Conservation (phyloP, 192 early-diverging fungal genomes). For the Entrophospora sp. region DNA sequence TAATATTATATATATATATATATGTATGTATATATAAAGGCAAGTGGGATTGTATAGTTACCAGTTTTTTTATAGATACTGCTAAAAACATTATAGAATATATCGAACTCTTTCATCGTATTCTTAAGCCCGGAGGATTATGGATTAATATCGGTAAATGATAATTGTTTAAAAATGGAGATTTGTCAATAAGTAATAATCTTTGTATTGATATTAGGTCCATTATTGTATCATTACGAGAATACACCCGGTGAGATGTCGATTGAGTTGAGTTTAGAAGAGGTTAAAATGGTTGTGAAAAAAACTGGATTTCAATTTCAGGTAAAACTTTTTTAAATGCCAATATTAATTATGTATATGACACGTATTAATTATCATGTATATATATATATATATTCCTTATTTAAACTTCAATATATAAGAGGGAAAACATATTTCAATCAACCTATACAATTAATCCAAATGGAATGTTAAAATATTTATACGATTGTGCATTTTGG, state of each 20-base stretch:
- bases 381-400: too few relatives aligned
- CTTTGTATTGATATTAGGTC: too few relatives aligned
- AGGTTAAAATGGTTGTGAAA: conserved; percentile 54
- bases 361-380: too few relatives aligned
- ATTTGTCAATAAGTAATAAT: too few relatives aligned
- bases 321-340: conserved; percentile 29
- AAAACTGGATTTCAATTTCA: conserved; percentile 67
- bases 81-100: conserved; percentile 89
- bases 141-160: conserved; percentile 83
- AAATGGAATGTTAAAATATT: conserved; percentile 73
- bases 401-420: not conserved
- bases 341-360: too few relatives aligned
- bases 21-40: conserved; percentile 17
- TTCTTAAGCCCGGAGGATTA: conserved; percentile 65
- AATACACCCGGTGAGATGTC: conserved; percentile 70
- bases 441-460: conserved; percentile 71
- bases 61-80: conserved; percentile 97
- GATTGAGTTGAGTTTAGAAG: conserved; percentile 81
- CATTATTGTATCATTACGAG: conserved; percentile 92
- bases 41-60: conserved; percentile 82
- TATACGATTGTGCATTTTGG: conserved; percentile 70
- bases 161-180: too few relatives aligned
- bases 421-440: conserved; percentile 45
- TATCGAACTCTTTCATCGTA: conserved; percentile 69
- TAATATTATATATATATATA: not conserved